A percentile compares a stretch with the other conserved stretches of the same genome.
Evolutionary conservation across 2,329 filamentous ascomycete genomes (phyloP).

Genomic region (Ilyonectria sp.): DNA sequence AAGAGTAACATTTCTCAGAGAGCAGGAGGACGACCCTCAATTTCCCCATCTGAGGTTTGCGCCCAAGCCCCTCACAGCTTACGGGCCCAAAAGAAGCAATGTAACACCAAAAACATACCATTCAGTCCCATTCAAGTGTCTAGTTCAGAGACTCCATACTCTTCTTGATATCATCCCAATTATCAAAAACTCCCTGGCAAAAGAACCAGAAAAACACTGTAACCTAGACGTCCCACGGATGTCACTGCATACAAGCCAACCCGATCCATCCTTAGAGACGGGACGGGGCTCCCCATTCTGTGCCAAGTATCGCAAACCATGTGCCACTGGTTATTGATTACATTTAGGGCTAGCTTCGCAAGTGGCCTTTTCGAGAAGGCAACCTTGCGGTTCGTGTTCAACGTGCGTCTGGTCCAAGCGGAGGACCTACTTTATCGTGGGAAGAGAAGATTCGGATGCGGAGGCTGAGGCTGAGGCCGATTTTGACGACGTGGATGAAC

Average conservation of each 20-base stretch:
- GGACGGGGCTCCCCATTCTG: constrained; percentile 2
- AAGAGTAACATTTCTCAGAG: background rate
- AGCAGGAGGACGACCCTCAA: constrained; percentile 1
- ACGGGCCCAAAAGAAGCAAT: constrained; percentile 11
- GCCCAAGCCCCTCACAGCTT: constrained; percentile 1
- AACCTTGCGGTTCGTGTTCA: constrained; percentile 4
- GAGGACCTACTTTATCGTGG: background rate
- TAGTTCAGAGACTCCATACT: constrained; percentile 9
- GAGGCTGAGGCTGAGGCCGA: constrained; percentile 36
- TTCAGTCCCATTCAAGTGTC: constrained; percentile 13
- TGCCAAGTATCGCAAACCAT: constrained; percentile 1
- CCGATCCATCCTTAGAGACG: constrained; percentile 6
- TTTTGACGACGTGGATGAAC: constrained; percentile 27
- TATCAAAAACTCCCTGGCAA: constrained; percentile 18
- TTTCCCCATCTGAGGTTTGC: constrained; percentile 9
- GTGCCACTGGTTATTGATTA: constrained; percentile 2
- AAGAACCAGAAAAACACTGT: constrained; percentile 18
- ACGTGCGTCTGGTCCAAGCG: constrained; percentile 9
- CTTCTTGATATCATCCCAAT: constrained; percentile 19
- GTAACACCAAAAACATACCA: constrained; percentile 6
- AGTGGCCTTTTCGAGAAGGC: background rate
- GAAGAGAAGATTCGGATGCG: constrained; percentile 28
- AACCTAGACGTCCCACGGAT: constrained; percentile 16
- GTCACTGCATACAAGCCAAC: constrained; percentile 17
- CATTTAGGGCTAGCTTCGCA: background rate